Base-by-base conservation (phyloP, 2,329 filamentous ascomycete species). In the Colletotrichum sp. region DNA sequence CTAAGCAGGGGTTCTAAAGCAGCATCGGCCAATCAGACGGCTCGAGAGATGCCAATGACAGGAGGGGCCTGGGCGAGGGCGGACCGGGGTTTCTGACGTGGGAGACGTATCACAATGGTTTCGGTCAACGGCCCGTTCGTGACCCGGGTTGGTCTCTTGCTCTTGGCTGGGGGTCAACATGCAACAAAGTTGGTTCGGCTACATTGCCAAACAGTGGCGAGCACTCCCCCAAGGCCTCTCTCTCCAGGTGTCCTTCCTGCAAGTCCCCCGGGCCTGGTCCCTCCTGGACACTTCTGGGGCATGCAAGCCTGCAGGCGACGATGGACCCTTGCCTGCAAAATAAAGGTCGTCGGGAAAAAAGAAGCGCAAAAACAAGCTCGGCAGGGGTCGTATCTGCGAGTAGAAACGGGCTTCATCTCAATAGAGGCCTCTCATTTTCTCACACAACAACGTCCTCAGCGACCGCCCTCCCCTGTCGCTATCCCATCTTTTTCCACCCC, bases 341-440 rank as follows among this genome's bases (percentile, higher is more conserved):
- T n/a, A 48, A 69, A 68, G 32, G 39, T 75, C 36, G 28, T 69
- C 74, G 66, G 74, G 66, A 64, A 65, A 73, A 75, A 75, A 75
- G 70, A 73, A 76, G 74, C 74, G 70, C 74, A 76, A 70, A 75
- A 77, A 77, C 66, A 77, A 77, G 76, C 76, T 73, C 68, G 76
- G 65, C 73, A 77, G 74, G 74, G 74, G 61, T 72, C 34, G 30
- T 12, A 18, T 26, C 68, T n/a, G 16, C 61, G 32, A 71, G 32
- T 61, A 34, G 75, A 76, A 76, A 75, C 74, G 66, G 65, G 65
- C 71, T 76, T 75, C 74, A 67, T 75, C 74, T 66, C 60, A 76
- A 75, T 74, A 39, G 66, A 70, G 66, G 24, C 48, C 61, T 69
- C 52, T 60, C 71, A 36, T 65, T 13, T 52, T 21, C 43, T 24